Conservation (phyloP, 129 eudicot genomes). For the Artemisia argyi region DNA sequence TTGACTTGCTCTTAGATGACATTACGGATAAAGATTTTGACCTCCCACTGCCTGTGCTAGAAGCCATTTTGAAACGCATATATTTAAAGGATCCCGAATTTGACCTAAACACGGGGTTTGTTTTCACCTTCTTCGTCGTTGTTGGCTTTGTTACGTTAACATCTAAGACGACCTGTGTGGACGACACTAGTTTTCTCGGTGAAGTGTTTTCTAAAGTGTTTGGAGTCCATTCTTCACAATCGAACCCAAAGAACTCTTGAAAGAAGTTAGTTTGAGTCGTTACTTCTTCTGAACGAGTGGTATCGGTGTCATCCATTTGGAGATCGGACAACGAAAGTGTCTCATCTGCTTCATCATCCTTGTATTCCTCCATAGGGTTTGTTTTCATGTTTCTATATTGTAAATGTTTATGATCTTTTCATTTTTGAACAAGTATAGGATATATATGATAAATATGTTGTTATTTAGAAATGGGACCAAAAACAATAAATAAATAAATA, state of each 20-base stretch:
- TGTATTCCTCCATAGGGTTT: constrained; percentile 9
- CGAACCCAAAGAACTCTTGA: constrained; percentile 36
- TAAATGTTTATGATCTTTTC: neutral
- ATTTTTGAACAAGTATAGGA: neutral
- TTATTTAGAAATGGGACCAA: neutral
- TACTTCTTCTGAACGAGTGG: neutral
- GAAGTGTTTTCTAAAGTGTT: constrained; percentile 4
- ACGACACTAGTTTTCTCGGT: constrained; percentile 1
- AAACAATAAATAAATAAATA: too few species aligned
- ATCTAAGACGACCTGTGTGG: neutral
- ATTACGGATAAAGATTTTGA: constrained; percentile 26
- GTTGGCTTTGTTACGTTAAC: neutral
- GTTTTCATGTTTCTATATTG: neutral
- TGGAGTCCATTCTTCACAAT: constrained; percentile 4
- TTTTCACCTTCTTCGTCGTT: neutral
- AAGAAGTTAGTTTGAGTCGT: constrained; percentile 7
- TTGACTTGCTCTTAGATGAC: constrained; percentile 41
- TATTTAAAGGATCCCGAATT: constrained; percentile 30
- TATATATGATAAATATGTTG: neutral
- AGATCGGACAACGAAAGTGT: constrained; percentile 36
- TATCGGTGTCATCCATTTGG: constrained; percentile 21
- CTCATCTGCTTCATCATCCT: constrained; percentile 23
- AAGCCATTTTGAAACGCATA: constrained; percentile 32
- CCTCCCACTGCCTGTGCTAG: constrained; percentile 19
- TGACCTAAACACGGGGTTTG: constrained; percentile 34